These are phyloP conservation scores for Trichoderma citrinoviride DNA, from an alignment of 2,329 filamentous ascomycete genomes.

Conservation along the genomic window DNA sequence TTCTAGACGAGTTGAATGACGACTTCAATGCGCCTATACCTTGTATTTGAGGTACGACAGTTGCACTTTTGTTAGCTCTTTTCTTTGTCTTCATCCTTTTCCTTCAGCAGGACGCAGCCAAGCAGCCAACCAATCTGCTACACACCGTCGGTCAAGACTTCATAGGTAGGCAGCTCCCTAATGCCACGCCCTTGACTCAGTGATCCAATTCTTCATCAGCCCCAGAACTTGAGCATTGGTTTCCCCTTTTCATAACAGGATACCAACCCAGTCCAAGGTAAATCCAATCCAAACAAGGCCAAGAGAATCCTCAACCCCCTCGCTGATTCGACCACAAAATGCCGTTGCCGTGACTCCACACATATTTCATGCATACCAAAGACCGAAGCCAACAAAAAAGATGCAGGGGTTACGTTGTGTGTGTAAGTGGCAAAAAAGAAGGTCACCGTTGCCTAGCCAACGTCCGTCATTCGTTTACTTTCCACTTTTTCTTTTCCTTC, in stretches of 20 bases:
- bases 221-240: not conserved
- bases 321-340: not conserved
- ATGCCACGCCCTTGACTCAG: not conserved
- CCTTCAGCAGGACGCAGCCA: too few species aligned
- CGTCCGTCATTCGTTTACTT: conserved; percentile 16
- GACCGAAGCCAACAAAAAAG: not conserved
- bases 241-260: not conserved
- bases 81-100: not conserved
- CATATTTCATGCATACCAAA: conserved; percentile 8
- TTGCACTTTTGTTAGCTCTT: not conserved
- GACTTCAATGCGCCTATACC: not conserved
- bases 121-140: not conserved
- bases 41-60: not conserved
- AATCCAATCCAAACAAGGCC: not conserved
- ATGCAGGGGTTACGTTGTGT: not conserved
- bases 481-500: conserved; percentile 8
- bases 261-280: not conserved
- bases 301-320: not conserved
- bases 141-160: not conserved
- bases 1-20: too few species aligned
- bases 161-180: too few species aligned
- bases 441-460: conserved; percentile 5
- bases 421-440: not conserved
- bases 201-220: not conserved
- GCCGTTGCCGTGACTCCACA: conserved; percentile 13